A percentile compares a stretch with the other conserved stretches of the same genome.
phyloP scores from a whole-genome alignment of 306 rosid genomes.

The Prunus campanulata region DNA sequence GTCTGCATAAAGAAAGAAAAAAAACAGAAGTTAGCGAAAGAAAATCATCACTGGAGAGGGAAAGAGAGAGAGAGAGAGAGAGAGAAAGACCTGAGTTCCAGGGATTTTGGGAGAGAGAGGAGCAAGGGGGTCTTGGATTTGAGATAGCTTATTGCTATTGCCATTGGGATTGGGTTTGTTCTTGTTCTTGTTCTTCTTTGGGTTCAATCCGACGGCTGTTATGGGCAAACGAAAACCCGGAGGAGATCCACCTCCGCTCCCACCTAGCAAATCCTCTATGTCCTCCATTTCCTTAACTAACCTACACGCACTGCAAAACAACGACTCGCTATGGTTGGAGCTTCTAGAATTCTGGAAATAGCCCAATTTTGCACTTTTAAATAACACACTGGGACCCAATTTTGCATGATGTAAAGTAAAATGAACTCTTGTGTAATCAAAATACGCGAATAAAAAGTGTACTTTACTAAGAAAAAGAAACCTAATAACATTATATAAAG shows the following conservation, averaged over 20 bases:
- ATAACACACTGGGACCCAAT: no score
- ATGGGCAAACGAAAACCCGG: conserved; percentile 78
- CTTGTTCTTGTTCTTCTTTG: conserved; percentile 43
- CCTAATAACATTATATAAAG: no score
- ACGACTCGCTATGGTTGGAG: background rate
- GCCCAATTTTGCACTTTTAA: no score
- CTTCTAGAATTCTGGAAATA: background rate
- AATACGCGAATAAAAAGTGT: no score
- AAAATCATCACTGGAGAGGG: background rate
- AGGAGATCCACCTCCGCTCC: conserved; percentile 46
- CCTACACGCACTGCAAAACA: background rate
- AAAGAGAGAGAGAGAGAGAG: conserved; percentile 7
- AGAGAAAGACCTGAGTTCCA: conserved; percentile 67
- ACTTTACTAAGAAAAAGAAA: no score
- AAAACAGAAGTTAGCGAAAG: background rate
- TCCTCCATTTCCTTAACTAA: conserved; percentile 57
- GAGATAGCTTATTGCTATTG: conserved; percentile 21
- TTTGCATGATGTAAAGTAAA: no score
- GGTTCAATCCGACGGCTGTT: conserved; percentile 44
- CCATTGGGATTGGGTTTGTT: conserved; percentile 1
- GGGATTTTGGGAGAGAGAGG: conserved; percentile 48
- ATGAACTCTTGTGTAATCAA: no score
- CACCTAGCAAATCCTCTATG: conserved; percentile 70
- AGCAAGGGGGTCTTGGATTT: conserved; percentile 23
- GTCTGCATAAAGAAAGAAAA: conserved; percentile 37